Conservation (phyloP, 2,329 filamentous ascomycete genomes). For the Blastomyces silverae region DNA sequence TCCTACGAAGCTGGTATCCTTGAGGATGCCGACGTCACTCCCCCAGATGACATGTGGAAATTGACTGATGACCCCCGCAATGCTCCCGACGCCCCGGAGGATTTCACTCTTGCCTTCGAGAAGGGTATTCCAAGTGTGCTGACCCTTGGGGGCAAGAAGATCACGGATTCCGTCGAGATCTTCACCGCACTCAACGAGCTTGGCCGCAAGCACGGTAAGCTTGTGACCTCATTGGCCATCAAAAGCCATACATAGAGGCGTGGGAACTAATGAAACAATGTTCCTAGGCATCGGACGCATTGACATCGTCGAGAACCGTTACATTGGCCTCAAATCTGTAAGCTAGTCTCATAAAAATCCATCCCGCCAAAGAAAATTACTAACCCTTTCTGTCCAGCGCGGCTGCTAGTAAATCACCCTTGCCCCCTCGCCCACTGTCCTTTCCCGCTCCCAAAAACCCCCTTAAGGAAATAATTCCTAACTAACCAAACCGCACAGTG, state of each 20-base stretch:
- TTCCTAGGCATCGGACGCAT: constrained; percentile 59
- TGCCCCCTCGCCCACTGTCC: background rate
- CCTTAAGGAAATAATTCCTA: background rate
- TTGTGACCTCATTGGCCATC: background rate
- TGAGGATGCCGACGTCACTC: constrained; percentile 52
- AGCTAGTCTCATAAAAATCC: constrained; percentile 10
- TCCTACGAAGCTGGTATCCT: constrained; percentile 65
- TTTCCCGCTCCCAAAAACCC: background rate
- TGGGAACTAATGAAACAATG: background rate
- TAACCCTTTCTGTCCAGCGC: constrained; percentile 28
- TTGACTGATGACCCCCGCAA: constrained; percentile 42
- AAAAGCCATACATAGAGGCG: background rate
- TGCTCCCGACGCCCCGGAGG: constrained; percentile 24
- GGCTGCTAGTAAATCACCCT: constrained; percentile 19
- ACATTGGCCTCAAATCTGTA: constrained; percentile 58
- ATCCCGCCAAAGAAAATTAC: constrained; percentile 54
- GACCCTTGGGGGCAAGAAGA: constrained; percentile 16
- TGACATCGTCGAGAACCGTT: constrained; percentile 70
- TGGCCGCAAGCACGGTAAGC: constrained; percentile 21
- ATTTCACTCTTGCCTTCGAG: constrained; percentile 24
- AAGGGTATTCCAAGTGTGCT: constrained; percentile 25
- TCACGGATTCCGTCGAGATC: constrained; percentile 20
- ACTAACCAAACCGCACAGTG: constrained; percentile 13
- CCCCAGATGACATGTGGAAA: constrained; percentile 76
- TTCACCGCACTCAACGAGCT: constrained; percentile 22